phyloP scores from a whole-genome alignment of 108 stramenopile genomes.

The Heterococcus sp. region DNA sequence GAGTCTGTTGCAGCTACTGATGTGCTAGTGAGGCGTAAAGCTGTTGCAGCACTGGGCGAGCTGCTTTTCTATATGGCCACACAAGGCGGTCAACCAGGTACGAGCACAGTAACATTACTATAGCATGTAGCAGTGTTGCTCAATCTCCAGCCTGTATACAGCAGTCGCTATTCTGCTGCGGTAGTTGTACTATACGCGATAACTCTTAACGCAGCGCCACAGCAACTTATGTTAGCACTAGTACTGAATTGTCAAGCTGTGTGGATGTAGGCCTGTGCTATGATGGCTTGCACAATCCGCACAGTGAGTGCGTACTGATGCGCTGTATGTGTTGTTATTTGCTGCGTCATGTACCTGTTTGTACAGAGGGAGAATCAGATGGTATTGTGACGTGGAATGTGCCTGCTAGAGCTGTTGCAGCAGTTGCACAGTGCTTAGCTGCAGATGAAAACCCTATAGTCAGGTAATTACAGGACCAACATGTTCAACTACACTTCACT shows the following conservation, averaged over 20 bases:
- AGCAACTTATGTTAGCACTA: no score
- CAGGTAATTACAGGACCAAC: neutral
- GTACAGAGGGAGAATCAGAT: no score
- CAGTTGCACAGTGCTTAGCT: neutral
- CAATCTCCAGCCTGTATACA: slow-evolving; percentile 10
- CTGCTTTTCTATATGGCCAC: slow-evolving; percentile 58
- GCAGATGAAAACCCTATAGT: neutral
- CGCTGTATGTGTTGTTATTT: no score
- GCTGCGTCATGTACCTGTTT: no score
- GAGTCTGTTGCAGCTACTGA: neutral
- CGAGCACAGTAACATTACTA: neutral
- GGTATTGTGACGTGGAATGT: no score
- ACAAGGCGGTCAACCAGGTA: slow-evolving; percentile 13
- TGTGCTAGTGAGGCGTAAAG: slow-evolving; percentile 19
- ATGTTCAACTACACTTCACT: neutral
- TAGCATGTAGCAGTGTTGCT: slow-evolving; percentile 13
- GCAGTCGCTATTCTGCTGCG: no score
- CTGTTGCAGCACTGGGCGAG: slow-evolving; percentile 58
- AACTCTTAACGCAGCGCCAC: no score
- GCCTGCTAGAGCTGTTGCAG: no score
- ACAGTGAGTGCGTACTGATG: no score
- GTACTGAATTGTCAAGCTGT: neutral
- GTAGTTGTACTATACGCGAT: no score
- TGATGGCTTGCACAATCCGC: no score
- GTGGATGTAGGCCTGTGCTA: neutral